Percentiles rank a stretch among this genome's conserved stretches.
These are phyloP conservation scores for Neurospora sp. DNA, from an alignment of 2,329 filamentous ascomycete genomes.

Conservation along the genomic window DNA sequence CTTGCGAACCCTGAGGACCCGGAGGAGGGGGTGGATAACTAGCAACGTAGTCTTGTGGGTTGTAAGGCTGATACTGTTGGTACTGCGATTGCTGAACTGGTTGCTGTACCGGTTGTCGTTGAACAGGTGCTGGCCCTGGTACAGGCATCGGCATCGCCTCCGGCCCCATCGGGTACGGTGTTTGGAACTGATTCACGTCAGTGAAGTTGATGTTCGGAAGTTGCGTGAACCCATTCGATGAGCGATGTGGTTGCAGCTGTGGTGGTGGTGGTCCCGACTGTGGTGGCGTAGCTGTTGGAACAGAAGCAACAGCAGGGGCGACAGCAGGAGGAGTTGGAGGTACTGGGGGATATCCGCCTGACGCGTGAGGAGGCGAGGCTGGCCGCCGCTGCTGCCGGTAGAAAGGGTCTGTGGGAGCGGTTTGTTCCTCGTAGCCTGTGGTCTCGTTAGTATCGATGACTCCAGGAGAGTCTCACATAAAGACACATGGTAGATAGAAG, in stretches of 20 bases:
- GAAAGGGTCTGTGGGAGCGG: conserved; percentile 10
- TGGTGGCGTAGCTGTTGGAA: neutral
- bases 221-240: conserved; percentile 24
- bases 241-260: conserved; percentile 4
- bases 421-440: conserved; percentile 27
- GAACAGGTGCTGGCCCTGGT: neutral
- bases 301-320: neutral
- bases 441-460: conserved; percentile 26
- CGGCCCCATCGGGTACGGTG: conserved; percentile 16
- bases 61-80: conserved; percentile 23
- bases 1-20: conserved; percentile 17
- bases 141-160: neutral
- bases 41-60: conserved; percentile 32
- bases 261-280: conserved; percentile 14
- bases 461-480: conserved; percentile 8
- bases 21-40: conserved; percentile 29
- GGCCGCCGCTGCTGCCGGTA: conserved; percentile 17
- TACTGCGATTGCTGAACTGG: conserved; percentile 1
- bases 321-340: conserved; percentile 8
- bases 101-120: neutral
- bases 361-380: conserved; percentile 40
- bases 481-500: too few species aligned
- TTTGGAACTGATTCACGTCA: conserved; percentile 21
- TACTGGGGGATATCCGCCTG: conserved; percentile 39
- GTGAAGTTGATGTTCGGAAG: conserved; percentile 27